phyloP scores from a whole-genome alignment of 257 asterid genomes.

The Nicotiana knightiana region DNA sequence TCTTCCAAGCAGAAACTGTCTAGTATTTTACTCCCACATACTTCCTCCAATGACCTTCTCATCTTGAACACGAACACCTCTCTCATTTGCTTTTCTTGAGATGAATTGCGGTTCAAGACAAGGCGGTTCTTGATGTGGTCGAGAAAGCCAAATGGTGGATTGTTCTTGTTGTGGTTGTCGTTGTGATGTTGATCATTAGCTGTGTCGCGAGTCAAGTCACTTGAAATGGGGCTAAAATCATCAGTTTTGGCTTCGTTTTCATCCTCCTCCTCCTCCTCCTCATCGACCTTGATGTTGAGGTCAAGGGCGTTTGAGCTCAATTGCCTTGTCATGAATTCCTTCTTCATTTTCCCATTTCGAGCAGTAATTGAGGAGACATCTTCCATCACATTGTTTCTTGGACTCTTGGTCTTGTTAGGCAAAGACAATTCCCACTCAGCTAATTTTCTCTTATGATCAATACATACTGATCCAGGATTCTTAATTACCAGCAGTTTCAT shows the following conservation, averaged over 20 bases:
- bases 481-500: slow-evolving; percentile 38
- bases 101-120: slow-evolving; percentile 23
- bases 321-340: slow-evolving; percentile 18
- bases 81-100: slow-evolving; percentile 27
- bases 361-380: slow-evolving; percentile 19
- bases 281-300: slow-evolving; percentile 58
- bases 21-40: slow-evolving; percentile 12
- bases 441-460: slow-evolving; percentile 45
- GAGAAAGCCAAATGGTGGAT: slow-evolving; percentile 24
- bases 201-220: slow-evolving; percentile 33
- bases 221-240: slow-evolving; percentile 31
- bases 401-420: slow-evolving; percentile 27
- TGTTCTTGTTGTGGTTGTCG: background rate
- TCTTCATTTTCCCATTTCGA: slow-evolving; percentile 11
- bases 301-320: slow-evolving; percentile 44
- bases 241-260: slow-evolving; percentile 15
- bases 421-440: slow-evolving; percentile 33
- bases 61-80: slow-evolving; percentile 40
- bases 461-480: slow-evolving; percentile 6
- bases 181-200: slow-evolving; percentile 13
- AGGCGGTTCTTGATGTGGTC: slow-evolving; percentile 38
- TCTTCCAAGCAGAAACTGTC: slow-evolving; percentile 37
- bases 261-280: slow-evolving; percentile 13
- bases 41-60: slow-evolving; percentile 22
- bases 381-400: slow-evolving; percentile 28